phyloP scores from a whole-genome alignment of 2,329 filamentous ascomycete species.

The Colletotrichum coccodes region DNA sequence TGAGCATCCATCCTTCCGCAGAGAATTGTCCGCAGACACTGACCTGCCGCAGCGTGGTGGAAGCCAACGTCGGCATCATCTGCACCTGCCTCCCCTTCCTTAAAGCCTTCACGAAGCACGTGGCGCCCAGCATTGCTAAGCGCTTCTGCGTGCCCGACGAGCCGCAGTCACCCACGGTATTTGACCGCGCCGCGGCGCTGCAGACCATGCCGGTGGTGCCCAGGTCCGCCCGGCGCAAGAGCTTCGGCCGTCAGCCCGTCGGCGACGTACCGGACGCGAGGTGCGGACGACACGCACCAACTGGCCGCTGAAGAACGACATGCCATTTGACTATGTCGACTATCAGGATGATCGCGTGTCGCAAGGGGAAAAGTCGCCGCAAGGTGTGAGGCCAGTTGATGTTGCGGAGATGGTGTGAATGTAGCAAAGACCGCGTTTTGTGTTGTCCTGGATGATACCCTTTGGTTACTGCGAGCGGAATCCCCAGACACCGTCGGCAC shows the following conservation, averaged over 20 bases:
- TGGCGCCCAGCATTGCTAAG: not conserved
- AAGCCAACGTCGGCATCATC: constrained; percentile 32
- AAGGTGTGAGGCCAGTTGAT: constrained; percentile 4
- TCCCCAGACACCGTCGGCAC: not conserved
- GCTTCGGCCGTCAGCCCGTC: constrained; percentile 3
- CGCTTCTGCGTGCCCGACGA: not conserved
- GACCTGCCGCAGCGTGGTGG: constrained; percentile 9
- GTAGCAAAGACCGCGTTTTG: not conserved
- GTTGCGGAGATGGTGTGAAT: constrained; percentile 19
- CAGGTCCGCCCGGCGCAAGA: constrained; percentile 11
- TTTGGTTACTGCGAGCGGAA: not conserved
- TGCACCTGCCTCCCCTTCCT: constrained; percentile 31
- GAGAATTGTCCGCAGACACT: not conserved
- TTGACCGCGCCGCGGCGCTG: constrained; percentile 23
- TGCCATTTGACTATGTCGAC: constrained; percentile 2
- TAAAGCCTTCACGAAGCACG: constrained; percentile 21
- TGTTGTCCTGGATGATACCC: constrained; percentile 8
- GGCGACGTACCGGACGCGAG: constrained; percentile 1
- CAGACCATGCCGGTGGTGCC: constrained; percentile 1
- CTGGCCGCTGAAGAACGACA: constrained; percentile 14
- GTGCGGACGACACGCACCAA: not conserved
- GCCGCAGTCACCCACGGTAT: constrained; percentile 16
- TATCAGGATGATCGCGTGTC: not conserved
- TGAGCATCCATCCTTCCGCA: not conserved
- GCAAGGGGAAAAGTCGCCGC: not conserved